phyloP scores from a whole-genome alignment of 352 stramenopile genomes.

The Saprolegnia parasitica region DNA sequence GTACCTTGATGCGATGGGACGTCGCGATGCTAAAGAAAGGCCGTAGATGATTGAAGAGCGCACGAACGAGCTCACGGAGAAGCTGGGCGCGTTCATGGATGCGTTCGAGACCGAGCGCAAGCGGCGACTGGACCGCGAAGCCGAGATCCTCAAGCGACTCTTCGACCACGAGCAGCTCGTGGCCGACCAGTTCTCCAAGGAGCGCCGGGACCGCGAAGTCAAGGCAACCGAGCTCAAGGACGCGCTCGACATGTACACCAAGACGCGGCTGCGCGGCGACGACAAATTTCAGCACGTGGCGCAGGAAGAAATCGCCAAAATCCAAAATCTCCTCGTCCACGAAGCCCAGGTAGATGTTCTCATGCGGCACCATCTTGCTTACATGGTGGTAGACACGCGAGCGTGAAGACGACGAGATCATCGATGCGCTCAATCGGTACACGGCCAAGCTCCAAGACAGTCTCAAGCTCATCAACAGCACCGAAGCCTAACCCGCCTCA shows the following conservation, averaged over 20 bases:
- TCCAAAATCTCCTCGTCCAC: conserved; percentile 67
- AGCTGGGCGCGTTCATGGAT: conserved; percentile 85
- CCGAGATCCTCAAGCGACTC: conserved; percentile 88
- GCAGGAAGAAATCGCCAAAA: conserved; percentile 66
- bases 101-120: conserved; percentile 84
- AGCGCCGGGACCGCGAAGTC: conserved; percentile 45
- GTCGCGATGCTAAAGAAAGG: neutral
- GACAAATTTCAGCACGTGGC: conserved; percentile 68
- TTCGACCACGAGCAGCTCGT: conserved; percentile 75
- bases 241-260: conserved; percentile 59
- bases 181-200: conserved; percentile 28
- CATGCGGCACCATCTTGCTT: neutral
- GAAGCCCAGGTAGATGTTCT: conserved; percentile 48
- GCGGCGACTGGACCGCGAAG: conserved; percentile 76
- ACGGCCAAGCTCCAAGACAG: conserved; percentile 91
- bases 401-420: conserved; percentile 91
- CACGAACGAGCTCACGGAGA: conserved; percentile 85
- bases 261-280: conserved; percentile 65
- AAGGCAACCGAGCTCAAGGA: conserved; percentile 74
- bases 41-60: conserved; percentile 80
- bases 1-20: conserved; percentile 28
- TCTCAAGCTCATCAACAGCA: conserved; percentile 88
- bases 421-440: conserved; percentile 90
- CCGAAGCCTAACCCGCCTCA: conserved; percentile 47
- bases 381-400: conserved; percentile 49